Evolutionary conservation across 257 asterid genomes (phyloP), one percentile per base, ranked within the genome.

Genomic region (Solanum appendiculatum): DNA sequence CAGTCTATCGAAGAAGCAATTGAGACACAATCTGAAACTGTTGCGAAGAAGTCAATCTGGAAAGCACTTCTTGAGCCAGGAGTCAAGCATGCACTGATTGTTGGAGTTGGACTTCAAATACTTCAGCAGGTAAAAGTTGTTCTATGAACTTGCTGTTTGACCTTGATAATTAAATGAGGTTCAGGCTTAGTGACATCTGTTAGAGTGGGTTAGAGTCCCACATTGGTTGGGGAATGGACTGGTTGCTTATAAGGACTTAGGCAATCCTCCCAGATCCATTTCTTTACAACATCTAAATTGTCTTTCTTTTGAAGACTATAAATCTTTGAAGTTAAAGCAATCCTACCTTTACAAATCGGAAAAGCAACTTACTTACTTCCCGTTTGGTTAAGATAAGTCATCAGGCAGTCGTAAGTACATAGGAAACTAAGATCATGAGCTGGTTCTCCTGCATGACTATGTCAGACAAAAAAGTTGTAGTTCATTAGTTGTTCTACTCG

Each of bases 1-100:
- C 91, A 91, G 29, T 89, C 93, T 1, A 91, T 95, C 13, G 93
- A 89, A n/a, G 88, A 88, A 56, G 95, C 95, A 11, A 73, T 92
- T 36, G 94, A 91, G 58, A 91, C 91, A 72, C 91, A 90, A 74
- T 86, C 93, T 74, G 85, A 92, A 86, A 34, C 88, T 86, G 89
- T 89, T 34, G 84, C 90, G 1, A 91, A 74, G 81, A 93, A 93
- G 37, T 70, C 95, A 7, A 87, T 88, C 90, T 97, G 98, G 99
- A 93, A 86, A 89, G 99, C 95, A 77, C 97, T 97, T 74, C 89
- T 92, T 36, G 99, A 94, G 88, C 99, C 99, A 16, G 99, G 99
- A n/a, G 98, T 97, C 58, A 97, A 95, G 83, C 98, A 95, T 80
- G 99, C 99, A 7, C 89, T 97, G 18, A 34, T 94, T 88, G 99